Evolutionary conservation across 1,284 basidiomycete species (phyloP), one percentile per base, ranked within the genome.

Genomic region (Pascua guehoae): DNA sequence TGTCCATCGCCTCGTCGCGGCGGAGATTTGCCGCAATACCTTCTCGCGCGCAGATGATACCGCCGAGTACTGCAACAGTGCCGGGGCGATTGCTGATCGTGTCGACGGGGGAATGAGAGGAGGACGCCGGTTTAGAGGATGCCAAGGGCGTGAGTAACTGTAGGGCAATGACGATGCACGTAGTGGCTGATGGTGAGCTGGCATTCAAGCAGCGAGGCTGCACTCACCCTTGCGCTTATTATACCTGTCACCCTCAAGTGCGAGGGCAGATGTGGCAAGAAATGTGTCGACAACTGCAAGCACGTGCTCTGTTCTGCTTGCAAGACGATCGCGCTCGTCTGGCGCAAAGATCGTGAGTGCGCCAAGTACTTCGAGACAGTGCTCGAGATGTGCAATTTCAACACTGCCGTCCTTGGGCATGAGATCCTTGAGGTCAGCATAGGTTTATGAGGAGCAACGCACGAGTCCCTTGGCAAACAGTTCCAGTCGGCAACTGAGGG

Each of bases 381-480:
- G 37, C 41, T 58, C 49, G n/a, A 62, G n/a, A 9, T 50, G 46
- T 2, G 36, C 36, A 2, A 56, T 12, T 16, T 58, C 54, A 7
- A 51, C 38, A 2, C 17, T 47, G 16, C 43, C 44, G 32, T 62
- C 60, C 17, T 49, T 48, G 2, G 60, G 53, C 12, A 58, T 5
- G 1, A 62, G 50, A 14, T 56, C 54, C 60, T 61, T 44, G 15
- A 7, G 7, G 47, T 57, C 12, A 50, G 40, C 12, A 2, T 12
- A 4, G 2, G 12, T 16, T 9, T 4, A 8, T 4, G 8, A 9
- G 5, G 24, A 10, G 14, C 4, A n/a, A 59, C 63, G 43, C 45
- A 69, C 68, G 37, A 71, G 42, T 10, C 69, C 67, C 45, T 68
- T 73, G 42, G 65, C 59, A 47, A 58, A 64, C 41, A 70, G 49